These are phyloP conservation scores for Cyberlindnera amylophila DNA, from an alignment of 805 yeast species.

Conservation along the genomic window DNA sequence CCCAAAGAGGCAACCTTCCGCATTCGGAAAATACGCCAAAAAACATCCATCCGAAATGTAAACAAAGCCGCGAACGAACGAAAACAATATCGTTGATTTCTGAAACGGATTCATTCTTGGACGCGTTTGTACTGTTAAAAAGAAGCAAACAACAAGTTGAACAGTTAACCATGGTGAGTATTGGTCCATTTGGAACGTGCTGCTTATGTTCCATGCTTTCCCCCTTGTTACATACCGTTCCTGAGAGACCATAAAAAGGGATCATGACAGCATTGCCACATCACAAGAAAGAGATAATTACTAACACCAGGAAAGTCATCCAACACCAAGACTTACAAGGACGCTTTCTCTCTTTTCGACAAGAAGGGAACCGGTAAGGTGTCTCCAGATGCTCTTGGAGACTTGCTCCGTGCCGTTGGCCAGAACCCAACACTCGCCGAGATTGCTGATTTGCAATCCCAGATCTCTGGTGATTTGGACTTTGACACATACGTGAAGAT, in stretches of 20 bases:
- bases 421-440: conserved; percentile 96
- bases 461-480: conserved; percentile 44
- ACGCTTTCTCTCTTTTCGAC: conserved; percentile 95
- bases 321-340: conserved; percentile 53
- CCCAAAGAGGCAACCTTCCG: neutral
- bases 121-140: neutral
- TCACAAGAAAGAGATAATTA: too few species aligned
- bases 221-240: neutral
- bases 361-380: conserved; percentile 94
- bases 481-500: conserved; percentile 74
- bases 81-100: conserved; percentile 7
- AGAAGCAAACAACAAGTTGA: too few species aligned
- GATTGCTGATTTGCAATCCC: conserved; percentile 55
- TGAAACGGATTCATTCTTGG: neutral
- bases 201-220: neutral
- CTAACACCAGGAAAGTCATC: conserved; percentile 12
- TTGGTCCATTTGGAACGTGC: neutral
- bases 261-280: conserved; percentile 4
- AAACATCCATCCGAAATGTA: conserved; percentile 6
- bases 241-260: neutral
- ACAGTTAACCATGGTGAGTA: too few species aligned
- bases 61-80: conserved; percentile 11
- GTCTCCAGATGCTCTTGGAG: conserved; percentile 81
- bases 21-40: conserved; percentile 8
- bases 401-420: conserved; percentile 92